Percentiles rank a stretch among this genome's conserved stretches.
phyloP scores from a whole-genome alignment of 768 basidiomycete genomes.

The Serendipita indica region DNA sequence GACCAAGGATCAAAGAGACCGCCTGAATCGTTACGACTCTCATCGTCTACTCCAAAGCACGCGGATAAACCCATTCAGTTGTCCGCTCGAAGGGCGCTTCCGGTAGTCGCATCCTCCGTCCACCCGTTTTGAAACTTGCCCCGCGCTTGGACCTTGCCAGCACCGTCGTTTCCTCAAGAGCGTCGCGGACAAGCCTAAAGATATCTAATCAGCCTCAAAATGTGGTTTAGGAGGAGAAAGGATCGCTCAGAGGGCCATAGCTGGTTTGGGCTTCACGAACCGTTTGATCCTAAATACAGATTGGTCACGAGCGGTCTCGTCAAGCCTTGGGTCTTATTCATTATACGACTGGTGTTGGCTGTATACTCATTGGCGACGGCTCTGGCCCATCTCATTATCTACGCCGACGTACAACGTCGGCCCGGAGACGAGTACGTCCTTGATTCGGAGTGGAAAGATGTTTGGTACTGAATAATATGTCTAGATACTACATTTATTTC shows the following conservation, averaged over 20 bases:
- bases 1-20: no score
- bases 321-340: conserved; percentile 30
- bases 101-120: no score
- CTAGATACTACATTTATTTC: conserved; percentile 50
- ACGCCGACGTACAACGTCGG: conserved; percentile 11
- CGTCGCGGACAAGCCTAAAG: no score
- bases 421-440: conserved; percentile 13
- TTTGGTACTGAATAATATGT: conserved; percentile 1
- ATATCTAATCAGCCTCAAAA: no score
- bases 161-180: no score
- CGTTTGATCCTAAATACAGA: conserved; percentile 28
- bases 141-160: no score
- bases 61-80: no score
- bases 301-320: conserved; percentile 39
- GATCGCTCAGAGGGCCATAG: neutral
- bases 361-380: conserved; percentile 33
- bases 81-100: no score
- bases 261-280: conserved; percentile 13
- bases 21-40: no score
- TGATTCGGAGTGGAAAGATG: neutral
- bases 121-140: no score
- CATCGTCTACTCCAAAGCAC: no score
- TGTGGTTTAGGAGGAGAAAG: neutral
- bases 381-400: conserved; percentile 27
- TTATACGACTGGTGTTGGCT: conserved; percentile 34